Evolutionary conservation across 2,329 filamentous ascomycete genomes (phyloP).

Genomic region (Xylariaceae sp.): DNA sequence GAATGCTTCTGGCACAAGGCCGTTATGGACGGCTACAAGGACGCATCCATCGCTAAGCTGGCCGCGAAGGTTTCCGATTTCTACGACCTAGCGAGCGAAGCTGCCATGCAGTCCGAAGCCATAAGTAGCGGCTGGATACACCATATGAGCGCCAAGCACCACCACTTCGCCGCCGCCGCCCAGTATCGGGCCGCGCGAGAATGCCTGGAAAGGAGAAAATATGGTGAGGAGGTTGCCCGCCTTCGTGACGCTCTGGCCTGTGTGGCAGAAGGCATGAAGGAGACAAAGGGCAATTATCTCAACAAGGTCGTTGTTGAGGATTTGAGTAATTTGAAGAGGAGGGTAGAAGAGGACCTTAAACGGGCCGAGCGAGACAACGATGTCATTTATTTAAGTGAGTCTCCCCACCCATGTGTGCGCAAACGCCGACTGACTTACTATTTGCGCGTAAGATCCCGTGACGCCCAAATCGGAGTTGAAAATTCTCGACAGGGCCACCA

Average conservation of each 20-base stretch:
- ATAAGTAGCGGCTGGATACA: slow-evolving; percentile 96
- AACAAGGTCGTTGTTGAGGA: slow-evolving; percentile 80
- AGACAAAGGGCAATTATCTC: slow-evolving; percentile 69
- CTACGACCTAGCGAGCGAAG: slow-evolving; percentile 80
- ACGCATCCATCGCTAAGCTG: slow-evolving; percentile 86
- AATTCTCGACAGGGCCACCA: slow-evolving; percentile 79
- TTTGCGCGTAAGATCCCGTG: slow-evolving; percentile 59
- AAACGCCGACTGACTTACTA: slow-evolving; percentile 24
- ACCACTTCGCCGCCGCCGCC: slow-evolving; percentile 93
- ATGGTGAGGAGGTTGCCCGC: slow-evolving; percentile 91
- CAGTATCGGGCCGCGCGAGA: slow-evolving; percentile 91
- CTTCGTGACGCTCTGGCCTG: slow-evolving; percentile 79
- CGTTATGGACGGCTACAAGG: slow-evolving; percentile 89
- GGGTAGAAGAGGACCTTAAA: slow-evolving; percentile 83
- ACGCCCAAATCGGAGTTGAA: slow-evolving; percentile 86
- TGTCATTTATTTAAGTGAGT: slow-evolving; percentile 78
- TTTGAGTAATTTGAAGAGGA: slow-evolving; percentile 76
- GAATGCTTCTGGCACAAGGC: slow-evolving; percentile 99
- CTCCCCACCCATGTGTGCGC: background rate
- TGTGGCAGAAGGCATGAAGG: slow-evolving; percentile 81
- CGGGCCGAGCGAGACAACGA: slow-evolving; percentile 96
- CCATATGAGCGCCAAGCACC: slow-evolving; percentile 94
- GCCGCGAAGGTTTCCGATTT: slow-evolving; percentile 87
- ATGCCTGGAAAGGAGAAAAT: slow-evolving; percentile 88
- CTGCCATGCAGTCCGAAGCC: slow-evolving; percentile 82